These are phyloP conservation scores for Xylaria telfairii DNA, from an alignment of 495 filamentous ascomycete genomes.

Conservation along the genomic window DNA sequence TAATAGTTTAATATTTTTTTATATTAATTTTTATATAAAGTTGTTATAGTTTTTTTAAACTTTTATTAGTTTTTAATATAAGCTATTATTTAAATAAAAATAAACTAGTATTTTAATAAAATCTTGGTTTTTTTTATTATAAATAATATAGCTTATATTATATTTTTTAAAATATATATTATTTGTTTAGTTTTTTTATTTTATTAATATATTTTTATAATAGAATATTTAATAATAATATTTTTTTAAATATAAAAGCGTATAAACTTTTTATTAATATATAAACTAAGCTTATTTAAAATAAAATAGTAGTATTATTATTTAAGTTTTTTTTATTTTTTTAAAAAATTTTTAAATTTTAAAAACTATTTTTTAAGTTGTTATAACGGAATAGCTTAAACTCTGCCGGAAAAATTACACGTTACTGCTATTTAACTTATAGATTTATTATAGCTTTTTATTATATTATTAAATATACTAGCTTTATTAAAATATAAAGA, in stretches of 20 bases:
- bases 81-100: neutral
- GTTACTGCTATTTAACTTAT: no score
- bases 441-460: no score
- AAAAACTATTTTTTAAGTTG: constrained; percentile 1
- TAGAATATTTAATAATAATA: constrained; percentile 6
- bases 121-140: neutral
- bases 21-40: no score
- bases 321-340: constrained; percentile 16
- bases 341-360: constrained; percentile 9
- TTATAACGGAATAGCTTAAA: no score
- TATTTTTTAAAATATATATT: neutral
- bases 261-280: neutral
- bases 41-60: neutral
- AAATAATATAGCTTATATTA: neutral
- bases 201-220: constrained; percentile 1
- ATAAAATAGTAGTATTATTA: neutral
- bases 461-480: no score
- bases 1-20: no score
- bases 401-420: no score
- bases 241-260: neutral
- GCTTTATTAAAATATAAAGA: no score
- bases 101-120: constrained; percentile 1
- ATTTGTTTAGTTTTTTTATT: neutral
- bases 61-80: neutral
- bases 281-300: no score